Evolutionary conservation across 2,329 filamentous ascomycete species (phyloP), one percentile per base, ranked within the genome.

Genomic region (Trichoderma polysporum): DNA sequence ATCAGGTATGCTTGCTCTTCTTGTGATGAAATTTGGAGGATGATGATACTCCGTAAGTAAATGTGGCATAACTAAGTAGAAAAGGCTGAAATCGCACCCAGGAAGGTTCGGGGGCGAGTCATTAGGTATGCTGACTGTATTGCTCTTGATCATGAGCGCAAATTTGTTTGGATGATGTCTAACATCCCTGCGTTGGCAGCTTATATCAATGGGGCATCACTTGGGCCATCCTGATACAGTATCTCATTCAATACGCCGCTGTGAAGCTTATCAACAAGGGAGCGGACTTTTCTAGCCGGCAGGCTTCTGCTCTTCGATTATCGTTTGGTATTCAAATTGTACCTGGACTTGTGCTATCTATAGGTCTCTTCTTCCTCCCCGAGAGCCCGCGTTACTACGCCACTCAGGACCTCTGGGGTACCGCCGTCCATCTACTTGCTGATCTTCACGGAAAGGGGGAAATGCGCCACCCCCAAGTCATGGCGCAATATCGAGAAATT

Each of bases 171-270:
- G 25, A 3, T 12, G 35, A 33, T 12, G 27, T 47, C 57, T 60
- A n/a, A 60, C 57, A 25, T 37, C n/a, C 19, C 4, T 49, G 31
- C 45, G 41, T 12, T n/a, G 27, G 31, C 31, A 75, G 75, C 2
- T 78, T 90, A 3, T 88, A 91, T 72, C 89, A 91, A 74, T 90
- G 88, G 86, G 88, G 87, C 31, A 91, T 91, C 50, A 90, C 88
- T 1, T 90, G 88, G 86, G 89, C 88, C 56, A 89, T 91, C 63
- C 73, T 90, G 17, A 88, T 89, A 56, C 86, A 88, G 70, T 90
- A 85, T 76, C 89, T 90, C 74, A 86, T 90, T 70, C 86, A 89
- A 70, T 90, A 91, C 71, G 87, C 87, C 27, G 83, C 83, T 13
- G 85, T 85, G 2, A 83, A 84, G 70, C 80, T 73, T 39, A 65